These are phyloP conservation scores for Delphinella strobiligena DNA, from an alignment of 2,329 filamentous ascomycete genomes.

Conservation along the genomic window DNA sequence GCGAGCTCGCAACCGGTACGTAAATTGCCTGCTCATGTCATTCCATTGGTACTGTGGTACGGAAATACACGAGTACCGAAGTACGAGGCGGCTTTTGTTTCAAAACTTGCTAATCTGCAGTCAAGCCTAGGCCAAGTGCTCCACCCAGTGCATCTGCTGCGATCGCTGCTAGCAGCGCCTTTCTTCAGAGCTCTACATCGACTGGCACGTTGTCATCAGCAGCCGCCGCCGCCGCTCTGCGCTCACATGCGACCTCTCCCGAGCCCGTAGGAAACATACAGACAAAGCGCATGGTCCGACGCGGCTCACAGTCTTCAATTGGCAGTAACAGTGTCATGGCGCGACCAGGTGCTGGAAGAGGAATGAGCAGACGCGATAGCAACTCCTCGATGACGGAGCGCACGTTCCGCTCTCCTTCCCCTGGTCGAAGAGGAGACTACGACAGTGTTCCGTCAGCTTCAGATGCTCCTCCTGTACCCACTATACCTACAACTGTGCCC, in stretches of 20 bases:
- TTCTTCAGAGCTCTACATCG: constrained; percentile 54
- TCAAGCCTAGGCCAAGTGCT: constrained; percentile 19
- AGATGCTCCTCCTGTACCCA: constrained; percentile 60
- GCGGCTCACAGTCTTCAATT: constrained; percentile 60
- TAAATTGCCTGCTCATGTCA: too few relatives aligned
- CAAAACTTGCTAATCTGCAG: background rate
- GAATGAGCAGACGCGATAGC: constrained; percentile 55
- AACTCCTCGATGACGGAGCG: constrained; percentile 77
- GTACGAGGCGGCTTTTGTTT: too few relatives aligned
- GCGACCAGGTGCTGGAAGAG: constrained; percentile 23
- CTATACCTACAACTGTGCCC: constrained; percentile 37
- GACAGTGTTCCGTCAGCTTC: constrained; percentile 12
- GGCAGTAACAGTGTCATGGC: constrained; percentile 32
- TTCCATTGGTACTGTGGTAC: too few relatives aligned
- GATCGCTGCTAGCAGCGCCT: constrained; percentile 62
- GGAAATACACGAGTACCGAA: too few relatives aligned
- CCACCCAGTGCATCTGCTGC: constrained; percentile 63
- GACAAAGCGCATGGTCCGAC: constrained; percentile 71
- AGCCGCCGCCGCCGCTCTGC: constrained; percentile 75
- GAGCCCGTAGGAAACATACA: constrained; percentile 72
- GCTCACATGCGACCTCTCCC: constrained; percentile 64
- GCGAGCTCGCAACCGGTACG: constrained; percentile 20
- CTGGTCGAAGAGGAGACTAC: constrained; percentile 21
- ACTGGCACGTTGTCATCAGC: constrained; percentile 64
- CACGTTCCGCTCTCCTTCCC: constrained; percentile 71